phyloP scores from a whole-genome alignment of 805 yeast genomes.

The Metschnikowia continentalis region DNA sequence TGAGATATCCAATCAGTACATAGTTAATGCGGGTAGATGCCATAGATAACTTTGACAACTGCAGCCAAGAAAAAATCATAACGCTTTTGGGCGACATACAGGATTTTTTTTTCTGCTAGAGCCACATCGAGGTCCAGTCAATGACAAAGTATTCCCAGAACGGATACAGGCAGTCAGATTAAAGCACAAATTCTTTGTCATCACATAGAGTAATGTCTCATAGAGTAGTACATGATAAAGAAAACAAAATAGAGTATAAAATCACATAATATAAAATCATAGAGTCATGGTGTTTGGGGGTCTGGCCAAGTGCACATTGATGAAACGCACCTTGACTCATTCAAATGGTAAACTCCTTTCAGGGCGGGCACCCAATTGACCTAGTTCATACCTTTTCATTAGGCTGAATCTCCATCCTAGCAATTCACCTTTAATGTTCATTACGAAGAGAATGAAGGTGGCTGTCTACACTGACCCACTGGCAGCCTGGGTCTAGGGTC shows the following conservation, averaged over 20 bases:
- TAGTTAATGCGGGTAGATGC: constrained; percentile 5
- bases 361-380: not conserved
- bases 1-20: constrained; percentile 1
- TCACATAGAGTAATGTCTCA: no score
- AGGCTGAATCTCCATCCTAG: no score
- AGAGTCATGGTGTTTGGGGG: no score
- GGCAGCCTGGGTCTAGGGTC: not conserved
- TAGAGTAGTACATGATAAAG: no score
- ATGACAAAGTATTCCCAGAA: no score
- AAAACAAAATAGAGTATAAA: no score
- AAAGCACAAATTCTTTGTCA: no score
- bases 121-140: not conserved
- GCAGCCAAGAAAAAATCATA: constrained; percentile 3
- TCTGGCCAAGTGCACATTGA: not conserved
- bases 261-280: no score
- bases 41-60: constrained; percentile 5
- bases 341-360: not conserved
- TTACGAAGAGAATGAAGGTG: no score
- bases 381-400: not conserved
- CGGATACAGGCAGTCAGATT: no score
- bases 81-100: not conserved
- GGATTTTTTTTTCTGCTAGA: not conserved
- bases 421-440: no score
- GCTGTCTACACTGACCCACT: no score
- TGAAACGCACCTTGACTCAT: not conserved